Evolutionary conservation across 2,329 filamentous ascomycete genomes (phyloP), one percentile per base, ranked within the genome.

Genomic region (Colletotrichum sp.): DNA sequence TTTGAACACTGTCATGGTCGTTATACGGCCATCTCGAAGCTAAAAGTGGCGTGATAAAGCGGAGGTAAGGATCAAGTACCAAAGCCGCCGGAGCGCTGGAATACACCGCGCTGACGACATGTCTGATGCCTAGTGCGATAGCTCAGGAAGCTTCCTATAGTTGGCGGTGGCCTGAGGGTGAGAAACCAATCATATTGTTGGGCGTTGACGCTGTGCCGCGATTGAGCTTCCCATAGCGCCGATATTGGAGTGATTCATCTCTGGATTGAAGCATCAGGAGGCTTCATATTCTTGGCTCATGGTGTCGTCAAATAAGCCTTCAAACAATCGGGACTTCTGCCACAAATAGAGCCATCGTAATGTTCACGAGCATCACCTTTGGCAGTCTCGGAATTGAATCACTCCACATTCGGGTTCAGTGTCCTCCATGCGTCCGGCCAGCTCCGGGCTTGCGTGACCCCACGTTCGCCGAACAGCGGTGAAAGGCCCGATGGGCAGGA

Each of bases 401-500:
- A 52, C n/a, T 52, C n/a, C 44, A 52, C 44, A 4, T 52, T 52
- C n/a, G 44, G 10, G n/a, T 2, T 21, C 44, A 52, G 6, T 13
- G 44, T 21, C 44, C n/a, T 5, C n/a, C 44, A 4, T 52, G n/a
- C 44, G 10, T 52, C n/a, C 44, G n/a, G 44, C 44, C n/a, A 0
- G 1, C n/a, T 49, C 44, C 1, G 44, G 6, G 44, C n/a, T 21
- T 4, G 44, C 6, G 44, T 49, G 10, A 21, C 44, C n/a, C 44
- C 44, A 13, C 44, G 3, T 21, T 21, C 44, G n/a, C n/a, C 44
- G n/a, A 49, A 49, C 6, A n/a, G n/a, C 10, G 10, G 44, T 7
- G n/a, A 2, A 1, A 13, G 8, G 44, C n/a, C 10, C n/a, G 44
- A 4, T 21, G 3, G 2, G n/a, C 10, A 39, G 36, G 0, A 18